These are phyloP conservation scores for Steccherinum ochraceum DNA, from an alignment of 768 basidiomycete species.

Conservation along the genomic window DNA sequence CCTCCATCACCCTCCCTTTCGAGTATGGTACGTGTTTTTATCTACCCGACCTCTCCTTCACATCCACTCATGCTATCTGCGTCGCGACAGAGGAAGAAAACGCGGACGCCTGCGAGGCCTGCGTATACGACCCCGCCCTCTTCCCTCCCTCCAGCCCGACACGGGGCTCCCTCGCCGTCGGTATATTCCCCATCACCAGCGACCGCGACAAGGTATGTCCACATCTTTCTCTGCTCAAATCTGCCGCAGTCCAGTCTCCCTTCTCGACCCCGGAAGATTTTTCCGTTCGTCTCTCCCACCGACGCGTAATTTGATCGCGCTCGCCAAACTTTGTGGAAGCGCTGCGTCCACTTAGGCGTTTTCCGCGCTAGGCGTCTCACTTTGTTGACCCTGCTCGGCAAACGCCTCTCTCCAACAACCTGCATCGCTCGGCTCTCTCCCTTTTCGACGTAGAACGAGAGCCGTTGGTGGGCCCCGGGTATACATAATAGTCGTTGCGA, in stretches of 20 bases:
- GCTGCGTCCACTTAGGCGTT: neutral
- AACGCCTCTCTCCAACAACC: neutral
- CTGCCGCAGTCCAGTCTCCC: constrained; percentile 7
- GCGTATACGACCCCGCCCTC: constrained; percentile 10
- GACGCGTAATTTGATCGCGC: neutral
- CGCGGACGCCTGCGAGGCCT: constrained; percentile 9
- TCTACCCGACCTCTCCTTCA: neutral
- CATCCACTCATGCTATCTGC: too few species aligned
- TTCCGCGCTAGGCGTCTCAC: neutral
- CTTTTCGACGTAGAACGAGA: neutral
- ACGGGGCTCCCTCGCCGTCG: neutral
- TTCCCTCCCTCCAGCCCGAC: constrained; percentile 6
- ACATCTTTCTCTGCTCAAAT: neutral
- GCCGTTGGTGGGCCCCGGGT: too few species aligned
- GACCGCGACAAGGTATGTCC: constrained; percentile 11
- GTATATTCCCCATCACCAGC: neutral
- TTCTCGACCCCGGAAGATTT: neutral
- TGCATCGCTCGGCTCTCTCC: neutral
- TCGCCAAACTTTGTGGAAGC: neutral
- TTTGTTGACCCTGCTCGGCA: neutral
- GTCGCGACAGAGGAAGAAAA: constrained; percentile 10
- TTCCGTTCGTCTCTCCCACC: neutral
- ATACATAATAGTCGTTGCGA: neutral
- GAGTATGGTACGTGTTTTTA: neutral
- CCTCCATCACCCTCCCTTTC: neutral